Evolutionary conservation across 2,329 filamentous ascomycete genomes (phyloP).

Genomic region (Paraphoma chrysanthemicola): DNA sequence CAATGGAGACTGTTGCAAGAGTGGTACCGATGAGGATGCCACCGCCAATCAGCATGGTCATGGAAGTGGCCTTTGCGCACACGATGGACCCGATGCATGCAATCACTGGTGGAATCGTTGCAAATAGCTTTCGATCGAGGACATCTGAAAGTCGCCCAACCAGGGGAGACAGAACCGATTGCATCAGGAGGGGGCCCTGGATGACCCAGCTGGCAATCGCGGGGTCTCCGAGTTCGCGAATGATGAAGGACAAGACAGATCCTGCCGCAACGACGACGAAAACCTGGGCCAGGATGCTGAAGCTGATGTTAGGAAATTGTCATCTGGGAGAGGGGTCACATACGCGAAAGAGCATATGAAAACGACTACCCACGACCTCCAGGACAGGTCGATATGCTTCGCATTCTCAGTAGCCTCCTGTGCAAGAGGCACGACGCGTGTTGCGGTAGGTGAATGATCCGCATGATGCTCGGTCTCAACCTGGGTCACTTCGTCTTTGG

Average conservation of each 20-base stretch:
- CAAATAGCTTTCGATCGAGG: conserved; percentile 62
- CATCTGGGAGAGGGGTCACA: conserved; percentile 8
- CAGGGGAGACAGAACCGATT: conserved; percentile 63
- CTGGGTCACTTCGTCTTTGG: conserved; percentile 21
- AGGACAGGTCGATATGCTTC: conserved; percentile 58
- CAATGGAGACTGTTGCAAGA: conserved; percentile 62
- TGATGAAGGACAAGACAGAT: conserved; percentile 63
- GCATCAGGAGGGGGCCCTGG: conserved; percentile 65
- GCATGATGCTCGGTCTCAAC: conserved; percentile 18
- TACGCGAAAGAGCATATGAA: conserved; percentile 59
- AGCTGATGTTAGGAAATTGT: neutral
- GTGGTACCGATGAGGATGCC: conserved; percentile 64
- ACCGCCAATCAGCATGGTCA: conserved; percentile 65
- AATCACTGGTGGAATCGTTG: conserved; percentile 59
- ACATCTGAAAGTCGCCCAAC: conserved; percentile 65
- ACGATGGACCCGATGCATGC: conserved; percentile 62
- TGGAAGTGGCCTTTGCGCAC: conserved; percentile 62
- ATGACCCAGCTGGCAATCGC: conserved; percentile 64
- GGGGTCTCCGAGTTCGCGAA: conserved; percentile 60
- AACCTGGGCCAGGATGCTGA: conserved; percentile 59
- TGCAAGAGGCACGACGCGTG: conserved; percentile 33
- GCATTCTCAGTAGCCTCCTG: conserved; percentile 37
- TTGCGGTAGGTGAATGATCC: conserved; percentile 6
- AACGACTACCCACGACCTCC: conserved; percentile 62
- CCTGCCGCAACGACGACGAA: conserved; percentile 64